Conservation (phyloP, 805 yeast genomes). For the Saccharomyces jurei region DNA sequence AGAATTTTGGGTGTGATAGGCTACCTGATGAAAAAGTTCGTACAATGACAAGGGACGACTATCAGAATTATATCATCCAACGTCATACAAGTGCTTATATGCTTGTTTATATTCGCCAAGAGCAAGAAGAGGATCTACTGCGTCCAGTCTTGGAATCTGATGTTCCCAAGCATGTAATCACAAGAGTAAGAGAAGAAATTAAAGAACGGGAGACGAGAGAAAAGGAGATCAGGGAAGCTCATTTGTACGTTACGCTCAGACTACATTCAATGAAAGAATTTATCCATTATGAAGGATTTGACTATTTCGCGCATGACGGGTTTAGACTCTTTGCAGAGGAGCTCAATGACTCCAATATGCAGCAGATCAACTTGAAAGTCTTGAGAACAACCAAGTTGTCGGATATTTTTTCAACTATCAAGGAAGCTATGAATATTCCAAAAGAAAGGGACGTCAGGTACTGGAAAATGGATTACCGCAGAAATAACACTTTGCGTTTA, state of each 20-base stretch:
- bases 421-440: slow-evolving; percentile 36
- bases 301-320: slow-evolving; percentile 50
- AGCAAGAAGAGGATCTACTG: slow-evolving; percentile 48
- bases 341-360: slow-evolving; percentile 37
- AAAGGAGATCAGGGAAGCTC: slow-evolving; percentile 65
- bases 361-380: slow-evolving; percentile 44
- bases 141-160: slow-evolving; percentile 47
- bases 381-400: slow-evolving; percentile 48
- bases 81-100: slow-evolving; percentile 93
- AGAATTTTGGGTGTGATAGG: slow-evolving; percentile 79
- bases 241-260: slow-evolving; percentile 49
- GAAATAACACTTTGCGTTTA: slow-evolving; percentile 64
- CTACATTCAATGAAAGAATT: slow-evolving; percentile 50
- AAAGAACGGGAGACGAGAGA: slow-evolving; percentile 45
- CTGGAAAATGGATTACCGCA: slow-evolving; percentile 59
- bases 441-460: slow-evolving; percentile 39
- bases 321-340: slow-evolving; percentile 41
- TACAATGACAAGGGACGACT: slow-evolving; percentile 49
- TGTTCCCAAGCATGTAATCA: slow-evolving; percentile 62
- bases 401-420: slow-evolving; percentile 44
- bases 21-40: slow-evolving; percentile 41
- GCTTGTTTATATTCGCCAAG: slow-evolving; percentile 82
- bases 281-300: slow-evolving; percentile 60
- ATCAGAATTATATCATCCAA: slow-evolving; percentile 54
- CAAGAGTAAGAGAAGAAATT: slow-evolving; percentile 55